phyloP scores from a whole-genome alignment of 768 basidiomycete species.

The Podaxis sp. region DNA sequence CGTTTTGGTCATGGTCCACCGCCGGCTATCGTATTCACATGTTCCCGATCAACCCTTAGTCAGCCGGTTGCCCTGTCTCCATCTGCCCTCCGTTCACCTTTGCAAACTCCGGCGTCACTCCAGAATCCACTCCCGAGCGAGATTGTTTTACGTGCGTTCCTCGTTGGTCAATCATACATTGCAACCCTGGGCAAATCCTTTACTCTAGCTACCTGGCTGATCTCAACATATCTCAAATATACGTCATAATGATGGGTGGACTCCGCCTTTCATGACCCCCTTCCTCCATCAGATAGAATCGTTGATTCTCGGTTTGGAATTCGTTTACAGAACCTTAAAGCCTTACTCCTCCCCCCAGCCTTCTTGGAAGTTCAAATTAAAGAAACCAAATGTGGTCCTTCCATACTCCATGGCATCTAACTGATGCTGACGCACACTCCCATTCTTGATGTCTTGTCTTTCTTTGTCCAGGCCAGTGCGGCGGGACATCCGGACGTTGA shows the following conservation, averaged over 20 bases:
- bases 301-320: too few relatives aligned
- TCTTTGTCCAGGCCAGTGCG: background rate
- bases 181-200: too few relatives aligned
- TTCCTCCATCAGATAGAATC: too few relatives aligned
- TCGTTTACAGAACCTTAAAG: too few relatives aligned
- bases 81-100: background rate
- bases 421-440: background rate
- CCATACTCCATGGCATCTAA: background rate
- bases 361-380: too few relatives aligned
- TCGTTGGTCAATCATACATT: too few relatives aligned
- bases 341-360: too few relatives aligned
- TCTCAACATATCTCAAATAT: too few relatives aligned
- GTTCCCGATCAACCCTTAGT: conserved; percentile 15
- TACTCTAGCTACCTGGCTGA: too few relatives aligned
- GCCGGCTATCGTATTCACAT: conserved; percentile 15
- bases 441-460: background rate
- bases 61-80: background rate
- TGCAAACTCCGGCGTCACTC: background rate
- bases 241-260: too few relatives aligned
- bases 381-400: background rate
- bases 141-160: too few relatives aligned
- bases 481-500: background rate
- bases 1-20: background rate
- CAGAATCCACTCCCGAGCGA: background rate
- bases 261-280: too few relatives aligned